phyloP scores from a whole-genome alignment of 1,284 basidiomycete genomes.

The Marasmius tenuissimus region DNA sequence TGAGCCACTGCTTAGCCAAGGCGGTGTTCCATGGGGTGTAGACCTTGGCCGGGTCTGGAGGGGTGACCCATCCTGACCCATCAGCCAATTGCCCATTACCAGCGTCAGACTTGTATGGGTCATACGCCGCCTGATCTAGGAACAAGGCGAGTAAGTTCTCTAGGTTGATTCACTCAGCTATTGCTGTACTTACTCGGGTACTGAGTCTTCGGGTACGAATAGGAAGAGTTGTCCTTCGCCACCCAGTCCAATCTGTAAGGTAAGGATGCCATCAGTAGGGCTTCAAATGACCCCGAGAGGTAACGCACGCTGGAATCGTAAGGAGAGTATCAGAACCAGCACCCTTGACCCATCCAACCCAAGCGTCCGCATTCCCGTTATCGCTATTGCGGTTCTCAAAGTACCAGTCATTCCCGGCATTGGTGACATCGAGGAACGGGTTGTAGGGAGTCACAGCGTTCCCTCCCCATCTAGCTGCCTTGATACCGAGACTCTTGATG shows the following conservation, averaged over 20 bases:
- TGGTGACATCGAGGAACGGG: slow-evolving; percentile 47
- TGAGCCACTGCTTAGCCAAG: slow-evolving; percentile 40
- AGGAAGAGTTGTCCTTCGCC: slow-evolving; percentile 47
- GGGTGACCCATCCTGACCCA: slow-evolving; percentile 37
- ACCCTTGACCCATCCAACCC: slow-evolving; percentile 44
- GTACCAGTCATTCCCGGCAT: slow-evolving; percentile 53
- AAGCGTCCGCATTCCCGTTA: slow-evolving; percentile 37
- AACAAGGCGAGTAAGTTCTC: neutral
- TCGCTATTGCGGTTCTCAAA: slow-evolving; percentile 47
- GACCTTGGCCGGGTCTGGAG: slow-evolving; percentile 31
- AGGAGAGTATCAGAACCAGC: slow-evolving; percentile 43
- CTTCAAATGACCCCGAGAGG: neutral
- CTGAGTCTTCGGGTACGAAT: slow-evolving; percentile 42
- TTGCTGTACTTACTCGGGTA: slow-evolving; percentile 36
- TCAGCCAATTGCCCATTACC: slow-evolving; percentile 45
- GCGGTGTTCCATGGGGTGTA: slow-evolving; percentile 48
- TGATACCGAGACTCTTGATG: slow-evolving; percentile 45
- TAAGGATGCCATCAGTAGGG: neutral
- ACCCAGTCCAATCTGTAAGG: slow-evolving; percentile 50
- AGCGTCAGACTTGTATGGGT: slow-evolving; percentile 47
- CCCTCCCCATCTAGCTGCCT: slow-evolving; percentile 51
- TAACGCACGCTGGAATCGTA: slow-evolving; percentile 46
- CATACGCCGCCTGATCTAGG: slow-evolving; percentile 40
- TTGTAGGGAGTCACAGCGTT: slow-evolving; percentile 56
- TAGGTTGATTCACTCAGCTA: neutral